Base-by-base conservation (phyloP, 495 filamentous ascomycete genomes). In the Niebla homalea region DNA sequence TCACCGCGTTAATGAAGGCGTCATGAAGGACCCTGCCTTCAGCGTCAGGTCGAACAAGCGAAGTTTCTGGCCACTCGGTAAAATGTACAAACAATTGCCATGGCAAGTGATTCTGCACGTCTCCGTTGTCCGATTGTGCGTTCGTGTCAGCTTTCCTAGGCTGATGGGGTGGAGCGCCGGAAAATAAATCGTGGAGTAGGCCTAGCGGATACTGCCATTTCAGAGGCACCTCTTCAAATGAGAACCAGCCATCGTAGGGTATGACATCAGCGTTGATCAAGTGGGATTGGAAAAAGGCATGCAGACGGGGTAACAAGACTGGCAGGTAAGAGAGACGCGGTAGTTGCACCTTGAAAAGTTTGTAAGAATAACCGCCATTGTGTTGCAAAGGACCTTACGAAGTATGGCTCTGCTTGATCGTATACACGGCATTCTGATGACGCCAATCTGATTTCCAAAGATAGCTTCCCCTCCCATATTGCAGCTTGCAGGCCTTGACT, bases 1-100 rank as follows among this genome's bases (percentile, higher is more conserved):
- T 99, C 52, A 93, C 87, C 54, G 79, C 84, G 58, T 98, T 95
- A 54, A 93, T 86, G 62, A 88, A 97, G 0, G 88, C 83, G 62
- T 97, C 92, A 49, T 84, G 79, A 59, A 77, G 68, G 32, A 77
- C 69, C 59, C 76, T 74, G 10, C 78, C 78, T 15, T 78, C 67
- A 1, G 63, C 64, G 57, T 87, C 83, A 15, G 83, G 73, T 15
- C 71, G 73, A 32, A 86, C 75, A 23, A 87, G 72, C 25, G 84
- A 75, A 32, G 81, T 76, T 25, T 67, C 58, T 2, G 83, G 83
- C 69, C 75, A 93, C 52, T 94, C 81, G 54, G 80, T 84, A 56
- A 89, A 85, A 60, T 85, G 84, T 19, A 90, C 75, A 2, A 70
- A 71, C 44, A 99, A 64, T 16, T 71, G 72, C 92, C 92, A 99